Base-by-base conservation (phyloP, 2,329 filamentous ascomycete species). In the Aspergillus japonicus region DNA sequence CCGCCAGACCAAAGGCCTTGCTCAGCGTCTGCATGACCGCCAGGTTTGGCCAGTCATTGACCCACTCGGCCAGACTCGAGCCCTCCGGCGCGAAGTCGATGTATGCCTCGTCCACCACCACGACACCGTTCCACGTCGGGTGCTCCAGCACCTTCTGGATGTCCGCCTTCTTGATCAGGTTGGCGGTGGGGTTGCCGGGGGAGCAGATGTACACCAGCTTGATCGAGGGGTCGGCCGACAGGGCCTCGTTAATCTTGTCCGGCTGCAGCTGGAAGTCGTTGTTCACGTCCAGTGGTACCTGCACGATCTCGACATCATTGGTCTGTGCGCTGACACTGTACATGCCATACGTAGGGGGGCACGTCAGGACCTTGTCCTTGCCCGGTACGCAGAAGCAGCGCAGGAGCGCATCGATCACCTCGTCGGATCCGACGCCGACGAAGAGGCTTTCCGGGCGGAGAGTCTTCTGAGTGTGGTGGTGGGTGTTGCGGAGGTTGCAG, bases 11-110 rank as follows among this genome's bases (percentile, higher is more conserved):
- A 72, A 99, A 99, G 0, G 92, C 95, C 77, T 99, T 99, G 70
- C 91, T 96, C n/a, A 98, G 83, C 1, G 95, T 99, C 81, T 99
- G 95, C 91, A 98, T 92, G 59, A 99, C 93, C 19, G 97, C 92
- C 26, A 99, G 82, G 76, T 99, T 99, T 54, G 94, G 93, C 86
- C 91, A 96, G 71, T 96, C 92, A 39, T 85, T 82, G 1, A 96
- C 93, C 89, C 91, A 96, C 77, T 96, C 91, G 26, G 95, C 94
- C 26, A 98, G 83, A 66, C 90, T 96, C 47, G 90, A 83, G 26
- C 85, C 87, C 51, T 89, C 87, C 5, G 87, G 87, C 6, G 93
- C 89, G 72, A 98, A 99, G 78, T 99, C 95, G 69, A 99, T 87
- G 78, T 99, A 99, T 19, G 95, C 95, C 78, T 99, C 95, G 75